phyloP scores from a whole-genome alignment of 352 stramenopile genomes.

The Globisporangium perplexum region DNA sequence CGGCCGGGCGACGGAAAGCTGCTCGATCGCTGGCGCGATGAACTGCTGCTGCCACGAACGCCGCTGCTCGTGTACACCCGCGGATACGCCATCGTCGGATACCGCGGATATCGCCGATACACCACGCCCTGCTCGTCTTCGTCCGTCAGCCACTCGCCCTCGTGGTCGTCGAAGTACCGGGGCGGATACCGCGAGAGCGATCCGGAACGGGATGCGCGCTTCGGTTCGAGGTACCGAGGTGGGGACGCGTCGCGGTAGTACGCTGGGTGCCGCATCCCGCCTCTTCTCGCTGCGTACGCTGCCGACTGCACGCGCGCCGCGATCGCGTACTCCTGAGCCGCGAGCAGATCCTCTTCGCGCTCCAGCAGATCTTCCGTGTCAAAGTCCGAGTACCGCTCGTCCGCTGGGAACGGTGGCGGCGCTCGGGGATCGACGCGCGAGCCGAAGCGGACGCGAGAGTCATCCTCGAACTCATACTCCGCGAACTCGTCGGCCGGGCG shows the following conservation, averaged over 20 bases:
- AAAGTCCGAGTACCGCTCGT: conserved; percentile 4
- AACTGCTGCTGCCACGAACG: background rate
- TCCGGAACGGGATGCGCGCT: background rate
- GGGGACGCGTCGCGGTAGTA: conserved; percentile 6
- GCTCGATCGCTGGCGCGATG: background rate
- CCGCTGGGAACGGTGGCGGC: background rate
- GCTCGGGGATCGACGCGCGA: background rate
- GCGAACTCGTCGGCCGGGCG: background rate
- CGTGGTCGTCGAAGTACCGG: conserved; percentile 4
- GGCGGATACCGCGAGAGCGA: background rate
- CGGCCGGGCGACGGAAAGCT: conserved; percentile 3
- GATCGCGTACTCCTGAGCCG: conserved; percentile 6
- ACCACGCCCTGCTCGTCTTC: conserved; percentile 8
- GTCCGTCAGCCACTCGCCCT: conserved; percentile 12
- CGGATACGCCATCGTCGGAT: conserved; percentile 2
- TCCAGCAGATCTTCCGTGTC: conserved; percentile 10
- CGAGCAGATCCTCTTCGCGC: conserved; percentile 10
- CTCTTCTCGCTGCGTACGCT: conserved; percentile 5
- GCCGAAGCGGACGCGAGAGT: background rate
- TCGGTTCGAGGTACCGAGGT: conserved; percentile 1
- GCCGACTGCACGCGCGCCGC: background rate
- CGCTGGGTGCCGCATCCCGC: background rate
- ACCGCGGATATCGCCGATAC: conserved; percentile 8
- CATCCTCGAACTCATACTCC: background rate
- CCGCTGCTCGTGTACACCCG: conserved; percentile 4